A percentile compares a stretch with the other conserved stretches of the same genome.
Conservation (phyloP, 2,329 filamentous ascomycete species). For the Curvularia spicifera region DNA sequence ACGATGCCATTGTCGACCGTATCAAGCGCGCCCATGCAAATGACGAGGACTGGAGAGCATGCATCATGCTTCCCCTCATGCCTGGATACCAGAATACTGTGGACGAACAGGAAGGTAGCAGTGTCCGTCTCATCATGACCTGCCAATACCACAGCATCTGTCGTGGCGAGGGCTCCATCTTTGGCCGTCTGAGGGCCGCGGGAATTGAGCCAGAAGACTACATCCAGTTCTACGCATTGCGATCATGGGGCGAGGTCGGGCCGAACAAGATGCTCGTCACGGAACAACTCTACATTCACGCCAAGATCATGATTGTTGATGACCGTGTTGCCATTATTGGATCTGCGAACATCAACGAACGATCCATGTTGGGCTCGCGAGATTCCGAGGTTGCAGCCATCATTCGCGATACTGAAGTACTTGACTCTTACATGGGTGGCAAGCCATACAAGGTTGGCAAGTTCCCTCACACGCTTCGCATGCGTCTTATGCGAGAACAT, state of each 20-base stretch:
- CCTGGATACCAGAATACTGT: slow-evolving; percentile 99
- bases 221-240: slow-evolving; percentile 90
- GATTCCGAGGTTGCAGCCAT: slow-evolving; percentile 93
- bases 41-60: slow-evolving; percentile 86
- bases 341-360: slow-evolving; percentile 97
- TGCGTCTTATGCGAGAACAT: slow-evolving; percentile 96
- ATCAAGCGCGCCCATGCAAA: slow-evolving; percentile 84
- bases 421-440: slow-evolving; percentile 90
- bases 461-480: slow-evolving; percentile 89
- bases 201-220: slow-evolving; percentile 94
- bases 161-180: slow-evolving; percentile 89
- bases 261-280: slow-evolving; percentile 83
- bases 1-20: slow-evolving; percentile 90
- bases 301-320: slow-evolving; percentile 95
- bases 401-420: slow-evolving; percentile 90
- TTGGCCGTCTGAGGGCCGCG: slow-evolving; percentile 77
- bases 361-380: slow-evolving; percentile 88
- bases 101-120: slow-evolving; percentile 90
- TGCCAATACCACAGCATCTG: slow-evolving; percentile 97
- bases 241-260: slow-evolving; percentile 91
- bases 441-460: slow-evolving; percentile 87
- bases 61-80: slow-evolving; percentile 91
- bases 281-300: slow-evolving; percentile 97
- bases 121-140: slow-evolving; percentile 93
- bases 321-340: slow-evolving; percentile 93